Evolutionary conservation across 2,329 filamentous ascomycete species (phyloP).

Genomic region (Proliferodiscus dingleyae): DNA sequence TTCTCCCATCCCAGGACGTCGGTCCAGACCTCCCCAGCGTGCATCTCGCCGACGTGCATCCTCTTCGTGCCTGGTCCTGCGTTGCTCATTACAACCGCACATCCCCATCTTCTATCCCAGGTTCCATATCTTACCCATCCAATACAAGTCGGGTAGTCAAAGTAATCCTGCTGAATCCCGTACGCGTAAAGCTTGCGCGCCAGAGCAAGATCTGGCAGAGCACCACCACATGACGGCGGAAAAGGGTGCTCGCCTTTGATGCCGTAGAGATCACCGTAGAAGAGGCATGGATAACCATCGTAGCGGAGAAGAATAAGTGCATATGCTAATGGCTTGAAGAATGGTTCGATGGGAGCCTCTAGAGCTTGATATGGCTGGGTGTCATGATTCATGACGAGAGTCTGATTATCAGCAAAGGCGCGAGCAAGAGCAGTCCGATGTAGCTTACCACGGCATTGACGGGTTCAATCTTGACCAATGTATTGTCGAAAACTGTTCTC

Average conservation of each 20-base stretch:
- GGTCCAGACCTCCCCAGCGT: constrained; percentile 58
- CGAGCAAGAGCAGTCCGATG: not conserved
- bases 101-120: constrained; percentile 42
- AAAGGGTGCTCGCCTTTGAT: constrained; percentile 45
- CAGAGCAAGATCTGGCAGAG: constrained; percentile 54
- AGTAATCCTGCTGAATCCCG: constrained; percentile 60
- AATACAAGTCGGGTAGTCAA: constrained; percentile 54
- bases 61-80: constrained; percentile 43
- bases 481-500: constrained; percentile 56
- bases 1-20: constrained; percentile 54
- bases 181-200: constrained; percentile 64
- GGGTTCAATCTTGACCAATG: constrained; percentile 50
- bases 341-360: constrained; percentile 55
- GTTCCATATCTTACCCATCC: constrained; percentile 51
- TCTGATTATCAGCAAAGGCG: constrained; percentile 34
- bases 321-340: constrained; percentile 70
- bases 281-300: constrained; percentile 61
- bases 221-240: constrained; percentile 47
- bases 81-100: constrained; percentile 55
- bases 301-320: constrained; percentile 63
- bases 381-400: constrained; percentile 69
- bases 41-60: constrained; percentile 57
- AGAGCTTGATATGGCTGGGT: constrained; percentile 61
- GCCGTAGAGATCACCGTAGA: constrained; percentile 67
- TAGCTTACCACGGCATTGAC: constrained; percentile 50